phyloP scores from a whole-genome alignment of 257 asterid species.

The Mitragyna speciosa region DNA sequence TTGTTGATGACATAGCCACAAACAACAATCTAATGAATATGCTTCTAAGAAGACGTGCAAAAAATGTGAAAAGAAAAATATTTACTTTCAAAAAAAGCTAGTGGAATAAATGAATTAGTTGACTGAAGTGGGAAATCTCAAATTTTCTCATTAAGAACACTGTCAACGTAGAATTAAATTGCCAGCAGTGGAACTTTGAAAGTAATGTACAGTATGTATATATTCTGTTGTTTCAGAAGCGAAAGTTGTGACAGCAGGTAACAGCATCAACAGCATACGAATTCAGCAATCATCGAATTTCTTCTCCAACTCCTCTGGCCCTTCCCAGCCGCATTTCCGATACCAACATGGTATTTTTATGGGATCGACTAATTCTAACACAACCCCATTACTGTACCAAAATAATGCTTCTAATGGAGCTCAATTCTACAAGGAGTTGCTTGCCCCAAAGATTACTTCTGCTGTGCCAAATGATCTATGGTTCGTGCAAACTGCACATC shows the following conservation, averaged over 20 bases:
- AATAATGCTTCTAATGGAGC: not conserved
- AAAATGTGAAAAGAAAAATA: too few relatives aligned
- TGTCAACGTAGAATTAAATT: too few relatives aligned
- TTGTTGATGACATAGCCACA: too few relatives aligned
- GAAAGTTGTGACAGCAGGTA: not conserved
- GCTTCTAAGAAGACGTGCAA: too few relatives aligned
- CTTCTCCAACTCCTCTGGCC: not conserved
- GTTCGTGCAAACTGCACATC: slow-evolving; percentile 13
- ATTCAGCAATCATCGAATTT: slow-evolving; percentile 5
- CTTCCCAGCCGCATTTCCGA: not conserved
- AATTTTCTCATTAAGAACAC: too few relatives aligned
- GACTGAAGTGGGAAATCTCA: too few relatives aligned
- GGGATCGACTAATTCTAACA: not conserved
- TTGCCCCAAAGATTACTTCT: not conserved
- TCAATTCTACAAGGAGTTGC: not conserved
- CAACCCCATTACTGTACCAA: not conserved
- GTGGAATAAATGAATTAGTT: too few relatives aligned
- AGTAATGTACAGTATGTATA: too few relatives aligned
- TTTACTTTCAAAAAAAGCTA: too few relatives aligned
- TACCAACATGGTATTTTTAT: not conserved
- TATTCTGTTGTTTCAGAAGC: slow-evolving; percentile 8
- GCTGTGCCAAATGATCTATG: slow-evolving; percentile 7
- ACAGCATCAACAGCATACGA: not conserved
- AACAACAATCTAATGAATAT: too few relatives aligned
- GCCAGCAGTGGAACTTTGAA: too few relatives aligned